Evolutionary conservation across 805 yeast species (phyloP).

Genomic region (Starmerella powellii): DNA sequence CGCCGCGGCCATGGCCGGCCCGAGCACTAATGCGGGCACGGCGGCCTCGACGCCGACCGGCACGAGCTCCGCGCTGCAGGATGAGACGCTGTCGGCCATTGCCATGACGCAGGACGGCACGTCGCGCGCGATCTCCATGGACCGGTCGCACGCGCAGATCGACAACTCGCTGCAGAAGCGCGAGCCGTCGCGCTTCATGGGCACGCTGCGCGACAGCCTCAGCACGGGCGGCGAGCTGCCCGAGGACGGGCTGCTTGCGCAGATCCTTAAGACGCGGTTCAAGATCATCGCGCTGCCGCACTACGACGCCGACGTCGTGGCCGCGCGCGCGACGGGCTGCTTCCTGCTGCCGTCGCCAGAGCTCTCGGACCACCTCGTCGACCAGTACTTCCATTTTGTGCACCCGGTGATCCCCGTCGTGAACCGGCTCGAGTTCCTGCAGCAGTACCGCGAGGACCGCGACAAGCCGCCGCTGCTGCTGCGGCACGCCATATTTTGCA

Average conservation of each 20-base stretch:
- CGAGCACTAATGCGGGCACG: neutral
- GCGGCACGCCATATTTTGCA: constrained; percentile 60
- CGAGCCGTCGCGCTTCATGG: neutral
- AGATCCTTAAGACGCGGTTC: neutral
- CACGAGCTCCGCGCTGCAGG: neutral
- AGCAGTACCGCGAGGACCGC: constrained; percentile 43
- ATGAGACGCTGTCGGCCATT: too few relatives aligned
- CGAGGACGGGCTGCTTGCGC: constrained; percentile 7
- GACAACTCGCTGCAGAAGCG: neutral
- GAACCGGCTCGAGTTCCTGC: constrained; percentile 50
- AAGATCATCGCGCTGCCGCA: constrained; percentile 2
- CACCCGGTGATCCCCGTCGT: constrained; percentile 63
- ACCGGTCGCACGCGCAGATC: neutral
- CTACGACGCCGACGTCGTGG: constrained; percentile 29
- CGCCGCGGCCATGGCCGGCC: neutral
- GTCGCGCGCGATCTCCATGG: neutral
- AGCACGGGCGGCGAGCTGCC: constrained; percentile 1
- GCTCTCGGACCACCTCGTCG: constrained; percentile 47
- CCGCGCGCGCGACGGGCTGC: constrained; percentile 54
- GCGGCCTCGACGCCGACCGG: neutral
- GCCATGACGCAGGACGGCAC: constrained; percentile 1
- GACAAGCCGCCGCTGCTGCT: constrained; percentile 41
- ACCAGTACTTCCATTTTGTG: constrained; percentile 48
- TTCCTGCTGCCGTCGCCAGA: constrained; percentile 53
- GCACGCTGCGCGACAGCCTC: constrained; percentile 3